Evolutionary conservation across 108 stramenopile genomes (phyloP).

Genomic region (Asterionellopsis glacialis): DNA sequence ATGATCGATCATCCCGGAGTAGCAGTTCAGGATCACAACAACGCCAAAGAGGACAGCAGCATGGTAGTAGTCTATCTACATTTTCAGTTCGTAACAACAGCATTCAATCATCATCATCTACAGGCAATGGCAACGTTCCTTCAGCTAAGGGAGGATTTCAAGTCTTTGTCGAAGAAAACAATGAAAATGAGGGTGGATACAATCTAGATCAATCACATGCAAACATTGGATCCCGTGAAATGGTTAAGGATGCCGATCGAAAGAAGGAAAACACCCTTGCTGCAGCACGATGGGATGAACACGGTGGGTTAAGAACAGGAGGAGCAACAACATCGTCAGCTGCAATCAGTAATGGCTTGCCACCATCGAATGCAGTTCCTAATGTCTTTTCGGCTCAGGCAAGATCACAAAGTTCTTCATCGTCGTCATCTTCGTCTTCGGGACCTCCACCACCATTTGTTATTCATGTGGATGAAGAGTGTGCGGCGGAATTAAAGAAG

Average conservation of each 20-base stretch:
- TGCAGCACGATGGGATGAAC: slow-evolving; percentile 76
- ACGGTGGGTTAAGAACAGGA: slow-evolving; percentile 42
- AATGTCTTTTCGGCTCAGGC: not conserved
- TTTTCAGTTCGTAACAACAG: slow-evolving; percentile 5
- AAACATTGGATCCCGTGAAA: not conserved
- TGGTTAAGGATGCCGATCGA: slow-evolving; percentile 56
- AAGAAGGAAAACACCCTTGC: slow-evolving; percentile 65
- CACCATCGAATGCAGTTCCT: too few relatives aligned
- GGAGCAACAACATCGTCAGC: too few relatives aligned
- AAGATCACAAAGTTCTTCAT: not conserved
- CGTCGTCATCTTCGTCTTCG: slow-evolving; percentile 16
- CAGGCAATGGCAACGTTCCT: slow-evolving; percentile 2
- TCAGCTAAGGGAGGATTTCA: slow-evolving; percentile 27
- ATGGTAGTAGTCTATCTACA: not conserved
- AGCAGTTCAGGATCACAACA: not conserved
- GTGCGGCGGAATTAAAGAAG: too few relatives aligned
- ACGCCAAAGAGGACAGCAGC: too few relatives aligned
- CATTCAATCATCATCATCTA: slow-evolving; percentile 6
- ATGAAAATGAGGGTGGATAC: slow-evolving; percentile 17
- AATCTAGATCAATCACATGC: slow-evolving; percentile 24
- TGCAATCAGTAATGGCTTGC: too few relatives aligned
- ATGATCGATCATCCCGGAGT: slow-evolving; percentile 25
- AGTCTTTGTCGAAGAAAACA: slow-evolving; percentile 60
- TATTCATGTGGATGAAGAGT: slow-evolving; percentile 30
- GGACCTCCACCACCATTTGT: slow-evolving; percentile 18